These are phyloP conservation scores for Yarrowia sp. DNA, from an alignment of 805 yeast genomes.

Conservation along the genomic window DNA sequence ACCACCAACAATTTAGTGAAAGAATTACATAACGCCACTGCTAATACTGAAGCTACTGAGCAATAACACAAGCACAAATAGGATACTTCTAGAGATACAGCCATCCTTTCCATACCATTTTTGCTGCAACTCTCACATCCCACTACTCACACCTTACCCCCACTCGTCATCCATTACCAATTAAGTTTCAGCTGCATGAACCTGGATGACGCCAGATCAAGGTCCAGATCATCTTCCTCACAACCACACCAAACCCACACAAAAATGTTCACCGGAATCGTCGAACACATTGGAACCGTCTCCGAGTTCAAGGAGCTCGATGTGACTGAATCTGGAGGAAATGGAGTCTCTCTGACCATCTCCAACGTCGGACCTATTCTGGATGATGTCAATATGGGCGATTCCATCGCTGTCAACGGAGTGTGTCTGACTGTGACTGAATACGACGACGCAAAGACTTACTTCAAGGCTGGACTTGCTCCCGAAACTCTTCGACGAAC, in stretches of 20 bases:
- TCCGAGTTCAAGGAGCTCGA: constrained; percentile 50
- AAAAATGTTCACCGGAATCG: constrained; percentile 89
- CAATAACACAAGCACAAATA: too few relatives aligned
- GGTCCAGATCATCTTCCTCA: not conserved
- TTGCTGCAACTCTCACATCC: too few relatives aligned
- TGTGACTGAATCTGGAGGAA: constrained; percentile 55
- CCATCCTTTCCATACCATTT: too few relatives aligned
- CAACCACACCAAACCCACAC: not conserved
- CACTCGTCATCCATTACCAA: too few relatives aligned
- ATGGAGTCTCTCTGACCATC: constrained; percentile 71
- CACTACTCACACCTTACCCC: too few relatives aligned
- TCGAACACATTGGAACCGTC: constrained; percentile 75
- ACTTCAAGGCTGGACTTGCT: constrained; percentile 86
- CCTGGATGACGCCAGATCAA: not conserved
- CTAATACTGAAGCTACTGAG: too few relatives aligned
- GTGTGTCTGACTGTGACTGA: constrained; percentile 89
- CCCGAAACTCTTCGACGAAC: constrained; percentile 88
- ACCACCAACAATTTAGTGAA: too few relatives aligned
- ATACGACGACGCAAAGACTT: constrained; percentile 48
- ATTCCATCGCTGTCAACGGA: constrained; percentile 88
- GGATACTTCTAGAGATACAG: too few relatives aligned
- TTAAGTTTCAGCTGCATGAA: constrained; percentile 13
- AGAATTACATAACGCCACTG: too few relatives aligned
- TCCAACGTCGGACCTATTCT: constrained; percentile 61
- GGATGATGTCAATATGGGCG: constrained; percentile 86